Evolutionary conservation across 2,329 filamentous ascomycete genomes (phyloP).

Genomic region (Ophiostoma tasmaniense): DNA sequence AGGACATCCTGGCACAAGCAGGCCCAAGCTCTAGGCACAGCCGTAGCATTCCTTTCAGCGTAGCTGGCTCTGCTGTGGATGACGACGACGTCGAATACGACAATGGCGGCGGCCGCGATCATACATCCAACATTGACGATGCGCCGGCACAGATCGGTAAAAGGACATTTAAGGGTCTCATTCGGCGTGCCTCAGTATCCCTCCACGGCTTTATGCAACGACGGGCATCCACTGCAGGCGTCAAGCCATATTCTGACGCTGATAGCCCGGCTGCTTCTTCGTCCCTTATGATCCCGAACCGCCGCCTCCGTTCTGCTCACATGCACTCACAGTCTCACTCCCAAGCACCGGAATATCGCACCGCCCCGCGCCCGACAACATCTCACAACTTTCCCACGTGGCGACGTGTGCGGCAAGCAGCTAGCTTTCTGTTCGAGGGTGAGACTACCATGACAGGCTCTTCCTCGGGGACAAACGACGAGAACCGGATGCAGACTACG

Average conservation of each 20-base stretch:
- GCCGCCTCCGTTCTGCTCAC: constrained; percentile 24
- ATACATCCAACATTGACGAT: not conserved
- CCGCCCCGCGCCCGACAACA: constrained; percentile 33
- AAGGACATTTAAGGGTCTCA: constrained; percentile 38
- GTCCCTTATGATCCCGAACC: constrained; percentile 13
- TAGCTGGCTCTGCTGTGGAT: constrained; percentile 19
- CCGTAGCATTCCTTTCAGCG: constrained; percentile 13
- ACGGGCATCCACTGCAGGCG: constrained; percentile 34
- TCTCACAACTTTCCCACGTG: constrained; percentile 40
- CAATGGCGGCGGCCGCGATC: not conserved
- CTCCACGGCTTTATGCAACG: constrained; percentile 43
- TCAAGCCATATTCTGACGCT: constrained; percentile 16
- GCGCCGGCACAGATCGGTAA: constrained; percentile 19
- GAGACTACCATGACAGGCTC: constrained; percentile 22
- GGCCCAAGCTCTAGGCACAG: not conserved
- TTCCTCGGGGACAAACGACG: not conserved
- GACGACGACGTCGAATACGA: constrained; percentile 27
- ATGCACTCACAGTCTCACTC: constrained; percentile 25
- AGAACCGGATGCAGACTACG: not conserved
- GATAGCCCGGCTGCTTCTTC: constrained; percentile 20
- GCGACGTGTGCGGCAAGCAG: constrained; percentile 43
- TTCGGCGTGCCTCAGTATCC: constrained; percentile 48
- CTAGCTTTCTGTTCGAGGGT: constrained; percentile 39
- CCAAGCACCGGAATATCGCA: not conserved
- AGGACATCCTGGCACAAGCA: not conserved